phyloP scores from a whole-genome alignment of 805 yeast species.

The Starmerella roubikii region DNA sequence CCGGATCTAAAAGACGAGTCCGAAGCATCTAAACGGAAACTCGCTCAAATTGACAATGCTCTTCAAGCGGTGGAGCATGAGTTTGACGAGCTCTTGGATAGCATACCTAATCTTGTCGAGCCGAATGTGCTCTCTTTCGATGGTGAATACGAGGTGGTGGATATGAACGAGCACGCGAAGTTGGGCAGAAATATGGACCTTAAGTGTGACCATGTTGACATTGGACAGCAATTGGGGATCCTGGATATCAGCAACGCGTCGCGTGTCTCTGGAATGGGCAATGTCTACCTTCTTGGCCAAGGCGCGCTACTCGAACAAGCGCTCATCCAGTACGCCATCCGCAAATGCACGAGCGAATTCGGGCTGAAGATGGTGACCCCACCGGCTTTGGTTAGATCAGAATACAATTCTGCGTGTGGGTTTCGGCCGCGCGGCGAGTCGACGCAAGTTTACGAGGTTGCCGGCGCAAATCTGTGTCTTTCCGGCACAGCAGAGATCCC shows the following conservation, averaged over 20 bases:
- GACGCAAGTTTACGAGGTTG: slow-evolving; percentile 64
- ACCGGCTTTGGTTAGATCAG: slow-evolving; percentile 72
- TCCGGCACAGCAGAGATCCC: slow-evolving; percentile 96
- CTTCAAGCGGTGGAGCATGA: slow-evolving; percentile 13
- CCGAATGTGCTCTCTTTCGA: slow-evolving; percentile 14
- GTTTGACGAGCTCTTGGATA: slow-evolving; percentile 18
- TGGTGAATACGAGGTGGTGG: slow-evolving; percentile 18
- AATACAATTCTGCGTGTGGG: slow-evolving; percentile 78
- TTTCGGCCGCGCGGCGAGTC: slow-evolving; percentile 84
- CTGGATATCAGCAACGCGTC: slow-evolving; percentile 64
- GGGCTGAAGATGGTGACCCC: slow-evolving; percentile 68
- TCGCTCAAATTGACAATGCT: slow-evolving; percentile 14
- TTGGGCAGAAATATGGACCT: background rate
- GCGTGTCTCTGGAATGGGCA: slow-evolving; percentile 51
- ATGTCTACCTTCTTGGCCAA: slow-evolving; percentile 63
- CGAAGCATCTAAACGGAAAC: slow-evolving; percentile 2
- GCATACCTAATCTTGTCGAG: slow-evolving; percentile 25
- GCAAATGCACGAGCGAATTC: slow-evolving; percentile 39
- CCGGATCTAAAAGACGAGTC: slow-evolving; percentile 10
- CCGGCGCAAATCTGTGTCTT: slow-evolving; percentile 41
- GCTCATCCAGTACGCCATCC: slow-evolving; percentile 61
- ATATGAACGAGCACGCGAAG: background rate
- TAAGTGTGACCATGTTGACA: slow-evolving; percentile 60
- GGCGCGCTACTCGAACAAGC: slow-evolving; percentile 89
- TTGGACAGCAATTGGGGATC: slow-evolving; percentile 54